These are phyloP conservation scores for Lichtheimia hyalospora DNA, from an alignment of 371 early-diverging fungal genomes.

Conservation along the genomic window DNA sequence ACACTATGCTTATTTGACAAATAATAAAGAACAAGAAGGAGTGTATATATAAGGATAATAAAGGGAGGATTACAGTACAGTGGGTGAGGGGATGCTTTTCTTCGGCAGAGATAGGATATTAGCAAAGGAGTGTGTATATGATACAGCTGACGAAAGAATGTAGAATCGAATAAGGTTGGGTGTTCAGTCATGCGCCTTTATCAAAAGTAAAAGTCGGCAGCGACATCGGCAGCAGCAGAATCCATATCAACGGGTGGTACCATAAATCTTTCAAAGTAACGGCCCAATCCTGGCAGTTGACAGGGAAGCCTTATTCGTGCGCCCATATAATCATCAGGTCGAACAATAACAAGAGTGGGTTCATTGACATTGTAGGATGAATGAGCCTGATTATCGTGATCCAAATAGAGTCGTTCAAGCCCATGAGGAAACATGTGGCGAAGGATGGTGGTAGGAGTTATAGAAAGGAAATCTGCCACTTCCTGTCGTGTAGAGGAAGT, in stretches of 20 bases:
- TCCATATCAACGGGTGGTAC: conserved; percentile 29
- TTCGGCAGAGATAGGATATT: no score
- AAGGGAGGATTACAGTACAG: no score
- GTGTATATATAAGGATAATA: no score
- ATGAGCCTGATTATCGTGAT: conserved; percentile 43
- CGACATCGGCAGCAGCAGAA: conserved; percentile 35
- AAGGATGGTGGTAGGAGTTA: conserved; percentile 17
- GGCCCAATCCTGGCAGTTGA: conserved; percentile 14
- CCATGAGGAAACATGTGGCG: conserved; percentile 30
- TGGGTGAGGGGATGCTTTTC: no score
- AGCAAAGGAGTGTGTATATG: no score
- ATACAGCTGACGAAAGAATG: no score
- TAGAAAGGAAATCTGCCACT: conserved; percentile 15
- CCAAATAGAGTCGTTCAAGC: conserved; percentile 32
- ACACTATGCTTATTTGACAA: no score
- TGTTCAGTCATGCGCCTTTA: no score
- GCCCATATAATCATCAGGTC: conserved; percentile 45
- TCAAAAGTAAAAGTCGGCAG: conserved; percentile 24
- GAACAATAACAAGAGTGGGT: conserved; percentile 33
- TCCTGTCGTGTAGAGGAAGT: conserved; percentile 19
- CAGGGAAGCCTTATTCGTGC: conserved; percentile 14
- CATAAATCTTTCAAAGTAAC: conserved; percentile 35
- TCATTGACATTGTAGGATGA: conserved; percentile 22
- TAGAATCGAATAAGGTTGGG: no score
- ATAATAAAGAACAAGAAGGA: no score